Evolutionary conservation across 169 alveolate genomes (phyloP).

Genomic region (Miamiensis avidus): DNA sequence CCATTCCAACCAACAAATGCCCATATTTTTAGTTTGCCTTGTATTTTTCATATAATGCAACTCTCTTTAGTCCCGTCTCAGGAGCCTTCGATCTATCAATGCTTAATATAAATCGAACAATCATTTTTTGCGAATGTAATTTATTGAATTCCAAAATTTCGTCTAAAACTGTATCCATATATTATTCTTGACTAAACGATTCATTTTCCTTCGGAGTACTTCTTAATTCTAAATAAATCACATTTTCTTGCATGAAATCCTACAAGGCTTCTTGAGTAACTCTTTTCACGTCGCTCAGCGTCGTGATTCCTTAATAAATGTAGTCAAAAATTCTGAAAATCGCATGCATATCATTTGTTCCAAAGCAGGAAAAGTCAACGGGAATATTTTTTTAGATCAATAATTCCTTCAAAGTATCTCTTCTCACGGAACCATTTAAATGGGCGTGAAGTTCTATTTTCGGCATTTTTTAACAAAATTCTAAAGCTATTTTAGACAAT

Average conservation of each 20-base stretch:
- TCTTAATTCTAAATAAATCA: constrained; percentile 75
- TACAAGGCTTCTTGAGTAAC: constrained; percentile 69
- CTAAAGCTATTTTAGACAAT: neutral
- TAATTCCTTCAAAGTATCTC: constrained; percentile 69
- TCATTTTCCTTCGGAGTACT: constrained; percentile 73
- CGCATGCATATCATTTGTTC: constrained; percentile 42
- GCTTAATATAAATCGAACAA: constrained; percentile 59
- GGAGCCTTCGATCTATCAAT: constrained; percentile 60
- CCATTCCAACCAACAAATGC: constrained; percentile 69
- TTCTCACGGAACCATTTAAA: constrained; percentile 78
- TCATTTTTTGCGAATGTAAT: constrained; percentile 33
- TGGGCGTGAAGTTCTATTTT: constrained; percentile 79
- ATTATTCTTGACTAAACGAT: constrained; percentile 56
- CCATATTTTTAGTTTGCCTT: constrained; percentile 1
- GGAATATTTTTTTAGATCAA: constrained; percentile 42
- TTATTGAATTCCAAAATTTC: constrained; percentile 49
- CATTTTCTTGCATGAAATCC: constrained; percentile 68
- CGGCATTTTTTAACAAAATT: constrained; percentile 27
- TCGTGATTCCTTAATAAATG: constrained; percentile 53
- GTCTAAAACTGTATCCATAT: constrained; percentile 55
- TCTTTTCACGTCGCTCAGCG: constrained; percentile 47
- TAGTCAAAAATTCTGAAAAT: constrained; percentile 64
- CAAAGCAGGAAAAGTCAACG: constrained; percentile 52
- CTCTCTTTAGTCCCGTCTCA: constrained; percentile 56
- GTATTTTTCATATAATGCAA: constrained; percentile 51